Evolutionary conservation across 192 early-diverging fungal genomes (phyloP), one percentile per base, ranked within the genome.

Genomic region (Backusella liffmaniae): DNA sequence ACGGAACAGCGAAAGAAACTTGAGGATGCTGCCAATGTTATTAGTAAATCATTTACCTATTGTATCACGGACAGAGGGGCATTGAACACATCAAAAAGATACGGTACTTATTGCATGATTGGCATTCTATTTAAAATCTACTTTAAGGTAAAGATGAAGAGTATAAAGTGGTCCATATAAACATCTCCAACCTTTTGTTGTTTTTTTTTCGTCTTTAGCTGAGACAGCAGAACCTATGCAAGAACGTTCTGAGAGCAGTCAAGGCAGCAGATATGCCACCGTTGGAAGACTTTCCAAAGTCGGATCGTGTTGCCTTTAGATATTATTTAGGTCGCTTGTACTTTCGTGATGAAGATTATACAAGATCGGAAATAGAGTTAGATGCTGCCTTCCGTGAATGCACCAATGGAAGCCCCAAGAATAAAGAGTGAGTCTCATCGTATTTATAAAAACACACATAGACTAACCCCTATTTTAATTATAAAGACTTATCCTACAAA

Each of bases 81-180:
- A 30, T 59, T 87, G 7, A 79, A 80, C 12, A 73, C 76, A 29
- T 96, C 96, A 15, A 87, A 95, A 36, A 96, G 96, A 77, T 97
- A 94, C 95, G 98, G 98, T 8, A 95, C 94, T 4, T 99, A 96
- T 81, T 92, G 86, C 70, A 89, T 98, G 76, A 91, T 90, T 56
- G 94, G 93, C 69, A 83, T 98, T 0, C 82, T 98, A 9, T 96
- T 99, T 79, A 87, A 88, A 66, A 93, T 93, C 2, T 98, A 98
- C 72, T 93, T 96, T 76, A 89, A 90, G 80, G 94, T 95, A 83
- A 74, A 67, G 6, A 37, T 62, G n/a, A n/a, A 7, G 26, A 53
- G 8, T 5, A 36, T 23, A n/a, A 59, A 44, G 21, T 23, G 8
- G 32, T 32, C 32, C 18, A 35, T 53, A 32, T 26, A 68, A 30